Evolutionary conservation across 163 green algal genomes (phyloP).

Genomic region (Prototheca cutis): DNA sequence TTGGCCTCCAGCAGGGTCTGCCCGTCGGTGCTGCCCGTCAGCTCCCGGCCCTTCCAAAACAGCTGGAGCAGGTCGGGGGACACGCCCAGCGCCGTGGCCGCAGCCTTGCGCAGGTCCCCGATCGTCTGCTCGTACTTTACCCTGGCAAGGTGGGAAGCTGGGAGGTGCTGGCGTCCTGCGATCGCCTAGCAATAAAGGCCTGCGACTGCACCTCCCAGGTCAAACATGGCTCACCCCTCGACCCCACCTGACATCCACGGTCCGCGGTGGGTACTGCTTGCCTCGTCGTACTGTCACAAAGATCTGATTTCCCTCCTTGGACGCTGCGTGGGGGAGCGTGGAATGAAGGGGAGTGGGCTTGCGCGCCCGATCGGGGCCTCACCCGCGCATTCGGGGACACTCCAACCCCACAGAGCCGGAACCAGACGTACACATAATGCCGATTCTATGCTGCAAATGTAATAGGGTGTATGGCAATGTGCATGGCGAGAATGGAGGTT

Average conservation of each 20-base stretch:
- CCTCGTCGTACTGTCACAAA: constrained; percentile 50
- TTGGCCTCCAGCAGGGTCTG: constrained; percentile 56
- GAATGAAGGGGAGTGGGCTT: too few species aligned
- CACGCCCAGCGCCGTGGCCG: constrained; percentile 30
- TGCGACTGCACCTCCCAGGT: too few species aligned
- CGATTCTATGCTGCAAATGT: too few species aligned
- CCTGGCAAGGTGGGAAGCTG: constrained; percentile 16
- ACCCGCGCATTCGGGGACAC: too few species aligned
- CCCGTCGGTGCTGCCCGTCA: constrained; percentile 35
- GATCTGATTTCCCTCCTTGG: constrained; percentile 48
- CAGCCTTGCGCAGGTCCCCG: constrained; percentile 34
- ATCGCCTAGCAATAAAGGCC: too few species aligned
- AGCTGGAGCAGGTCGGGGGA: constrained; percentile 44
- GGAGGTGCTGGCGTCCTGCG: too few species aligned
- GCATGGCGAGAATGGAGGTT: too few species aligned
- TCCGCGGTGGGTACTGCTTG: constrained; percentile 42
- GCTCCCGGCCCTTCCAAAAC: constrained; percentile 51
- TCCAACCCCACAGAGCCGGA: too few species aligned
- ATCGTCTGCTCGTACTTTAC: constrained; percentile 63
- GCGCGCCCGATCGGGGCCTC: too few species aligned
- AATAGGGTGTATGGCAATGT: too few species aligned
- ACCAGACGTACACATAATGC: too few species aligned
- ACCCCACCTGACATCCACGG: constrained; percentile 41
- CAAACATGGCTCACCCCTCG: background rate
- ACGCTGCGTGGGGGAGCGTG: constrained; percentile 17